These are phyloP conservation scores for Chamaecrista fasciculata DNA, from an alignment of 306 rosid species.

Conservation along the genomic window DNA sequence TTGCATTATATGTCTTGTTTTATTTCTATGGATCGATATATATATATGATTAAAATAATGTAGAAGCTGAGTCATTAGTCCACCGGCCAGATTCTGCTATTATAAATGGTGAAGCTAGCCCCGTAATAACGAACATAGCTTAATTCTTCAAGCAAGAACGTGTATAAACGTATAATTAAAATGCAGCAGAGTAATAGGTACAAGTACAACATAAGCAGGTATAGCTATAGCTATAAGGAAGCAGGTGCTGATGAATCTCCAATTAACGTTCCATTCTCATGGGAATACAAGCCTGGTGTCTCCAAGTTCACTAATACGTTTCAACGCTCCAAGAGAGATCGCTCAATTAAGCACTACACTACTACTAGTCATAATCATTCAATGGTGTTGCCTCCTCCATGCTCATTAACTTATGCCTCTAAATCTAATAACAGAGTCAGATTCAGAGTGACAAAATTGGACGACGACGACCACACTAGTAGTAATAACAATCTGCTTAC, in stretches of 20 bases:
- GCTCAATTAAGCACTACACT: background rate
- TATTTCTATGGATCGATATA: constrained; percentile 6
- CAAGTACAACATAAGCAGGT: constrained; percentile 23
- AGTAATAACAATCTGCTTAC: no score
- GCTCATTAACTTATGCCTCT: background rate
- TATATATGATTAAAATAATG: no score
- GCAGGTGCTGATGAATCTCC: background rate
- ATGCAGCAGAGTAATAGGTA: background rate
- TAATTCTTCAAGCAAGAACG: constrained; percentile 7
- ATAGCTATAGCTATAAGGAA: constrained; percentile 1
- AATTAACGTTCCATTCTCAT: constrained; percentile 52
- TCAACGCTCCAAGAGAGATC: background rate
- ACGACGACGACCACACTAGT: background rate
- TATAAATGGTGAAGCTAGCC: constrained; percentile 16
- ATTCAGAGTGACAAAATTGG: no score
- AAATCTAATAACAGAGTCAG: background rate
- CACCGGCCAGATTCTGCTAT: constrained; percentile 12
- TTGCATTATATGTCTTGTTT: no score
- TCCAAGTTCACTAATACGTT: constrained; percentile 34
- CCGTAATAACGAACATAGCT: background rate
- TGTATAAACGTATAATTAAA: background rate
- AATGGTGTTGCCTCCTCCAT: constrained; percentile 51
- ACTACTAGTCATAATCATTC: no score
- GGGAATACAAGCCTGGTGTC: constrained; percentile 60
- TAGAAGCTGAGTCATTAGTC: constrained; percentile 14